Evolutionary conservation across 192 early-diverging fungal species (phyloP).

Genomic region (Phlyctochytrium planicorne): DNA sequence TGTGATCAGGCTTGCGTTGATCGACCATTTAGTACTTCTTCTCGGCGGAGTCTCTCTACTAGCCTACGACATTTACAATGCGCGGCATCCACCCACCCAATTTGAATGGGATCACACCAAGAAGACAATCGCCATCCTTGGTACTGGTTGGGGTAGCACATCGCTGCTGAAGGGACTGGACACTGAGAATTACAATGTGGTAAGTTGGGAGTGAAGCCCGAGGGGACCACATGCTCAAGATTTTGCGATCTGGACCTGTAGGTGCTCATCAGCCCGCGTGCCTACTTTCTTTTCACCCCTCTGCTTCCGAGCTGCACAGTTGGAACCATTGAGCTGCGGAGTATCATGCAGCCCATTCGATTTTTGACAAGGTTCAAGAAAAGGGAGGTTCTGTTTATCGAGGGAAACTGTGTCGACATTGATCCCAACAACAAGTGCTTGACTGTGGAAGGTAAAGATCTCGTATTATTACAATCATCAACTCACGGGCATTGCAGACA

Average conservation of each 20-base stretch:
- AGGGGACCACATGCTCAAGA: not conserved
- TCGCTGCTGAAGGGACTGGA: constrained; percentile 73
- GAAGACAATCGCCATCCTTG: constrained; percentile 50
- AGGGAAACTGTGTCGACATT: constrained; percentile 88
- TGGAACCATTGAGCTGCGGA: constrained; percentile 85
- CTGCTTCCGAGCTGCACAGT: constrained; percentile 67
- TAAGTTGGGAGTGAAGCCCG: not conserved
- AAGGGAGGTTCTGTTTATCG: constrained; percentile 80
- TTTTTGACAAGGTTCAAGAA: constrained; percentile 85
- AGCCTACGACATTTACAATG: constrained; percentile 35
- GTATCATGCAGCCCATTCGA: constrained; percentile 84
- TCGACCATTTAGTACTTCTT: not conserved
- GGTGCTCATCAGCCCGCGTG: constrained; percentile 74
- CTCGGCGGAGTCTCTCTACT: not conserved
- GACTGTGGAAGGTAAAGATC: constrained; percentile 63
- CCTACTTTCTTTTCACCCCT: constrained; percentile 81
- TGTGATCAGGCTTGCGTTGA: no score
- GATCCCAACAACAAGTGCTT: constrained; percentile 79
- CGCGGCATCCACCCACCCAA: constrained; percentile 45
- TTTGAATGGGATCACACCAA: constrained; percentile 50
- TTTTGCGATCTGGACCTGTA: constrained; percentile 23
- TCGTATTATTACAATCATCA: no score
- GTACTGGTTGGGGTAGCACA: constrained; percentile 45
- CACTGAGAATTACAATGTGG: constrained; percentile 76
- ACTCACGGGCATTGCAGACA: constrained; percentile 43